These are phyloP conservation scores for Lycium barbarum DNA, from an alignment of 257 asterid species.

Conservation along the genomic window DNA sequence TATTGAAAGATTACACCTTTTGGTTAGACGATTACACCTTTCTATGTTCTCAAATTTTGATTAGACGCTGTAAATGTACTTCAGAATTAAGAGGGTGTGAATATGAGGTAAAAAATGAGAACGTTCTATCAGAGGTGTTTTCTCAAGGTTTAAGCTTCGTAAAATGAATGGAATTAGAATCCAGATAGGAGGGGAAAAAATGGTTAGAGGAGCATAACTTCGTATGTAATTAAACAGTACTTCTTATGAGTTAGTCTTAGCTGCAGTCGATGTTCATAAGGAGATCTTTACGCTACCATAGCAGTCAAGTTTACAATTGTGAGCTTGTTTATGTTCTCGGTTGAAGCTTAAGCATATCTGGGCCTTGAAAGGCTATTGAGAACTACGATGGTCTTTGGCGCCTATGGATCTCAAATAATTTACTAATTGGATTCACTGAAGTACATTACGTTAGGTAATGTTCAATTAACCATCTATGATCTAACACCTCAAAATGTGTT, in stretches of 20 bases:
- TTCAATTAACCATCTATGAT: not conserved
- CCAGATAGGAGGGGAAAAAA: not conserved
- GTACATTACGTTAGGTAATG: not conserved
- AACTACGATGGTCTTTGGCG: not conserved
- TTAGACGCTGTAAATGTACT: not conserved
- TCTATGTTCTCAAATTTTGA: not conserved
- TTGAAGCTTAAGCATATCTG: not conserved
- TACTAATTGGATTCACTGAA: not conserved
- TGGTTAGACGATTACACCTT: not conserved
- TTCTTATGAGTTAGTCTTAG: not conserved
- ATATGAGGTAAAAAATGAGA: not conserved
- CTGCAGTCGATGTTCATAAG: not conserved
- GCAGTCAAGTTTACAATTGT: not conserved
- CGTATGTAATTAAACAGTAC: not conserved
- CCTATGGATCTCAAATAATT: not conserved
- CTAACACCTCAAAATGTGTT: not conserved
- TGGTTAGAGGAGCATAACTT: not conserved
- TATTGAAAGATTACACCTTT: not conserved
- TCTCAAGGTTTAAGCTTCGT: not conserved
- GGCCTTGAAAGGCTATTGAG: not conserved
- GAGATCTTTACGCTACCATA: not conserved
- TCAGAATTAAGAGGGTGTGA: not conserved
- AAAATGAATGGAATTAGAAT: not conserved
- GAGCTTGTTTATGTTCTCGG: conserved; percentile 13
- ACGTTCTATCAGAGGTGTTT: not conserved